Conservation (phyloP, 495 filamentous ascomycete genomes). For the Pyronema domesticum region DNA sequence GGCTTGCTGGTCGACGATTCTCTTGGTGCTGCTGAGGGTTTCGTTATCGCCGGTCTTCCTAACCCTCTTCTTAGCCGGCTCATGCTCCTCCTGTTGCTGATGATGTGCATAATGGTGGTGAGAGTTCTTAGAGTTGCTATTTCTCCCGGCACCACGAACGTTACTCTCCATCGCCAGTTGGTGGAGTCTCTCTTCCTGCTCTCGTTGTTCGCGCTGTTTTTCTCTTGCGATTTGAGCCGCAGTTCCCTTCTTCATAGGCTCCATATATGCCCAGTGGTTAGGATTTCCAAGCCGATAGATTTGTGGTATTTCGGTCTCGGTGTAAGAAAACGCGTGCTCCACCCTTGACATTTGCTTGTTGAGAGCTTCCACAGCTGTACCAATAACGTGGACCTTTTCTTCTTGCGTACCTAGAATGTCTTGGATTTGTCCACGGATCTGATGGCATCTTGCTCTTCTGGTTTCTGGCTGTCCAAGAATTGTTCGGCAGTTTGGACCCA, state of each 20-base stretch:
- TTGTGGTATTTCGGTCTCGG: slow-evolving; percentile 79
- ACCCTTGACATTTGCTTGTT: slow-evolving; percentile 70
- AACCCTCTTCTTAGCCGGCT: neutral
- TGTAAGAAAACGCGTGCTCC: slow-evolving; percentile 63
- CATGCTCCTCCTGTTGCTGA: neutral
- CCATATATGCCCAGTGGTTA: slow-evolving; percentile 89
- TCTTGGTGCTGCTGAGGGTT: slow-evolving; percentile 8
- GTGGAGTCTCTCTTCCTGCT: slow-evolving; percentile 51
- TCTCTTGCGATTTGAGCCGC: slow-evolving; percentile 49
- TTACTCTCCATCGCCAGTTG: slow-evolving; percentile 26
- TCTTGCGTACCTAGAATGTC: slow-evolving; percentile 74
- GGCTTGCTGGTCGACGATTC: slow-evolving; percentile 21
- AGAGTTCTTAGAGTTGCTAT: slow-evolving; percentile 4
- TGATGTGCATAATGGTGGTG: slow-evolving; percentile 8
- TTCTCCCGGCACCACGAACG: neutral
- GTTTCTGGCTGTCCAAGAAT: slow-evolving; percentile 21
- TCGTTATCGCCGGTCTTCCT: slow-evolving; percentile 4
- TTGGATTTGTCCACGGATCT: slow-evolving; percentile 41
- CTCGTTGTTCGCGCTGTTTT: slow-evolving; percentile 49
- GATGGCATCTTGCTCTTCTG: slow-evolving; percentile 22
- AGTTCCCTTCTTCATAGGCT: slow-evolving; percentile 63
- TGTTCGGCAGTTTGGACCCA: slow-evolving; percentile 5
- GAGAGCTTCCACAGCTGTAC: slow-evolving; percentile 72
- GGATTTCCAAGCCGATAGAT: slow-evolving; percentile 80
- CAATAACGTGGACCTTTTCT: slow-evolving; percentile 91